Conservation (phyloP, 257 asterid species). For the Buddleja alternifolia region DNA sequence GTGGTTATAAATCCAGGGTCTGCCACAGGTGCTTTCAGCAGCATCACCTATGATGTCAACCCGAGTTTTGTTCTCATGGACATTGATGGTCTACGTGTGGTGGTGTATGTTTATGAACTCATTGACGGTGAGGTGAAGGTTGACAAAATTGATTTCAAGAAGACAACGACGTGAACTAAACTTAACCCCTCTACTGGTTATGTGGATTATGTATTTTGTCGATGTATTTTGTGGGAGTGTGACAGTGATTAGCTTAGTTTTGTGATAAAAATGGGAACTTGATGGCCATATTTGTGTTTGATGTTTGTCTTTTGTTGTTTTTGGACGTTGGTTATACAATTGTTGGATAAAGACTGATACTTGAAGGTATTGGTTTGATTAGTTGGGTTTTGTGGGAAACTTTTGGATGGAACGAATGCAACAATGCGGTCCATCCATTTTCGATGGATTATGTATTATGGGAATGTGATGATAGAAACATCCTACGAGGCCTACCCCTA, state of each 20-base stretch:
- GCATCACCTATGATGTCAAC: conserved; percentile 93
- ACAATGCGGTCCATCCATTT: no score
- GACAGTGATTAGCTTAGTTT: no score
- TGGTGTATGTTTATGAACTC: conserved; percentile 92
- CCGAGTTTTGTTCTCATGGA: conserved; percentile 99
- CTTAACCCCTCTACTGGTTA: conserved; percentile 12
- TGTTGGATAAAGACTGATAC: conserved; percentile 19
- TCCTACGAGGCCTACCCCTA: no score
- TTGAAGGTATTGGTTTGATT: conserved; percentile 13
- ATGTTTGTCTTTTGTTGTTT: conserved; percentile 10
- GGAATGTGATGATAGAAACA: no score
- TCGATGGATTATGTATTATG: no score
- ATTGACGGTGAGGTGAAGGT: conserved; percentile 98
- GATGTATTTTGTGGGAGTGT: conserved; percentile 1
- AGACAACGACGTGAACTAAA: conserved; percentile 60
- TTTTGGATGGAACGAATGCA: no score
- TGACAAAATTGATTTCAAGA: conserved; percentile 96
- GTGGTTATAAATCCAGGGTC: conserved; percentile 98
- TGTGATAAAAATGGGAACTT: background rate
- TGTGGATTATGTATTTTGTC: background rate
- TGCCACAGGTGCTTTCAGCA: conserved; percentile 96
- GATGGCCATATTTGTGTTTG: conserved; percentile 1
- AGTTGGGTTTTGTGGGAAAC: background rate
- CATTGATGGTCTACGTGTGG: conserved; percentile 91
- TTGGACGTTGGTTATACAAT: conserved; percentile 10